Percentiles rank a stretch among this genome's conserved stretches.
Conservation (phyloP, 2,329 filamentous ascomycete genomes). For the Zymoseptoria pseudotritici region DNA sequence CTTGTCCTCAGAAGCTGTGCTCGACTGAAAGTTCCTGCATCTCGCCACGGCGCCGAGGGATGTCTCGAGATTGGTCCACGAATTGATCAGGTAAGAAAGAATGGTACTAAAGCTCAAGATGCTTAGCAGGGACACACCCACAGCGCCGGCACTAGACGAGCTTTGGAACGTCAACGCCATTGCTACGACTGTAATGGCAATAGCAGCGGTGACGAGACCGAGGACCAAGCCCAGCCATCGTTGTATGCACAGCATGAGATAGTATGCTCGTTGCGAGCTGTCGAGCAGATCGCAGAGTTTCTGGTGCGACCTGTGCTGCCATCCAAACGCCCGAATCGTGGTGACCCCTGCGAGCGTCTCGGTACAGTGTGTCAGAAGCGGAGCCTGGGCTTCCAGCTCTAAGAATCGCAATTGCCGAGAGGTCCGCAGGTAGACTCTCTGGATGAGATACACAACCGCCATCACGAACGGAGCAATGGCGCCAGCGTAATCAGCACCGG, state of each 20-base stretch:
- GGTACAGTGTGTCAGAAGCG: conserved; percentile 44
- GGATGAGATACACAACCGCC: conserved; percentile 34
- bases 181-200: conserved; percentile 19
- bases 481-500: conserved; percentile 34
- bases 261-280: conserved; percentile 38
- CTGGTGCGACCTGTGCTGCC: conserved; percentile 35
- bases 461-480: conserved; percentile 34
- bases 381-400: conserved; percentile 46
- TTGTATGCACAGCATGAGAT: conserved; percentile 40
- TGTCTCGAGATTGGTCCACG: conserved; percentile 53
- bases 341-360: conserved; percentile 43
- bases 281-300: conserved; percentile 35
- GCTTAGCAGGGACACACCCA: conserved; percentile 48
- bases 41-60: conserved; percentile 50
- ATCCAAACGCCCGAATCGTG: conserved; percentile 48
- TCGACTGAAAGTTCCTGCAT: conserved; percentile 46
- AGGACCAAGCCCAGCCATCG: conserved; percentile 39
- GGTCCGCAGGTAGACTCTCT: conserved; percentile 42
- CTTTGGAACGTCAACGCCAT: conserved; percentile 33
- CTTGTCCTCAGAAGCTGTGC: conserved; percentile 44
- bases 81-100: conserved; percentile 44
- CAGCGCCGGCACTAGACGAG: conserved; percentile 27
- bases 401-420: conserved; percentile 45
- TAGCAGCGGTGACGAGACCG: conserved; percentile 33
- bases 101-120: conserved; percentile 48